These are phyloP conservation scores for Glarea lozoyensis DNA, from an alignment of 495 filamentous ascomycete genomes.

Conservation along the genomic window DNA sequence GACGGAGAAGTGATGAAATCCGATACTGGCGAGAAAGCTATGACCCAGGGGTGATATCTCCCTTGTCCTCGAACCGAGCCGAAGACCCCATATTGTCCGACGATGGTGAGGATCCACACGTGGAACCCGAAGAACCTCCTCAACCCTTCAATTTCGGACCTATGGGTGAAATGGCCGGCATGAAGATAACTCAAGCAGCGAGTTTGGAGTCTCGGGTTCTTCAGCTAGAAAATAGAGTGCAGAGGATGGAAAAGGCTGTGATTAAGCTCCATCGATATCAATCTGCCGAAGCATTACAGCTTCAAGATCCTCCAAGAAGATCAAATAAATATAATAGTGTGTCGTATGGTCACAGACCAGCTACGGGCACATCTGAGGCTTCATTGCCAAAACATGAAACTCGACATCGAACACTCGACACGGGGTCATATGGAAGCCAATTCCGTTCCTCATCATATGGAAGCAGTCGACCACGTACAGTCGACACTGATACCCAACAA, in stretches of 20 bases:
- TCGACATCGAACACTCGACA: constrained; percentile 23
- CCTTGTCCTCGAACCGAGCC: constrained; percentile 34
- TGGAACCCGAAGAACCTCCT: constrained; percentile 25
- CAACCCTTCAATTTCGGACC: constrained; percentile 44
- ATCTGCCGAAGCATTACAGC: background rate
- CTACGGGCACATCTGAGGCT: constrained; percentile 18
- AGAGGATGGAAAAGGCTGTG: constrained; percentile 38
- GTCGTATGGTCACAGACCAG: constrained; percentile 5
- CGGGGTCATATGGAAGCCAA: constrained; percentile 27
- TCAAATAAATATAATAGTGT: constrained; percentile 1
- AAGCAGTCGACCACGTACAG: constrained; percentile 18
- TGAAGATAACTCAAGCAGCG: constrained; percentile 45
- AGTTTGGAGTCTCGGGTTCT: constrained; percentile 40
- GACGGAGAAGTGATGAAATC: constrained; percentile 48
- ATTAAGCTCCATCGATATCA: constrained; percentile 23
- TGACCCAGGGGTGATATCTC: constrained; percentile 35
- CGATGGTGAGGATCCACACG: constrained; percentile 21
- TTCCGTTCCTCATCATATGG: constrained; percentile 21
- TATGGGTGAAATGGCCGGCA: constrained; percentile 36
- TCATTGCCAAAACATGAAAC: constrained; percentile 21
- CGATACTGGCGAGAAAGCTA: constrained; percentile 49
- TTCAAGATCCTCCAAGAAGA: constrained; percentile 16
- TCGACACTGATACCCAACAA: constrained; percentile 9
- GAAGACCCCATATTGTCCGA: constrained; percentile 27
- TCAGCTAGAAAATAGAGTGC: constrained; percentile 33